phyloP scores from a whole-genome alignment of 192 early-diverging fungal species.

The Podila horticola region DNA sequence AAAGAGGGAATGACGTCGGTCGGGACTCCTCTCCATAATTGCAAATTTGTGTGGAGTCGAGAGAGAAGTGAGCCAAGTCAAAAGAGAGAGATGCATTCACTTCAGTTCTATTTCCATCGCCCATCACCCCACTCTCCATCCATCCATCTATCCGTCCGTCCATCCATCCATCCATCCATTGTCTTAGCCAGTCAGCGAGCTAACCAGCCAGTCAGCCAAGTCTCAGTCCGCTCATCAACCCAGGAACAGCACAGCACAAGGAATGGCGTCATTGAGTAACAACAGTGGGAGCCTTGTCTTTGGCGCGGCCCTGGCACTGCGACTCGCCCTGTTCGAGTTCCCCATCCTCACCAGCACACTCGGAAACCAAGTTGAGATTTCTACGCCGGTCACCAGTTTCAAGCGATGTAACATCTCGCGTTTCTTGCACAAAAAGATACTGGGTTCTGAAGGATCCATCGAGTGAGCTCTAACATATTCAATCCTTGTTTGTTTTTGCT shows the following conservation, averaged over 20 bases:
- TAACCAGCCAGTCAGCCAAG: too few relatives aligned
- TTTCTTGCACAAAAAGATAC: neutral
- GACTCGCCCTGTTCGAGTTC: conserved; percentile 57
- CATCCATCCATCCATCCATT: too few relatives aligned
- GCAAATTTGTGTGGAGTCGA: too few relatives aligned
- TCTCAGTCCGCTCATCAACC: neutral
- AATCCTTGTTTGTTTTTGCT: neutral
- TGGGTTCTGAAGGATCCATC: too few relatives aligned
- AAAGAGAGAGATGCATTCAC: too few relatives aligned
- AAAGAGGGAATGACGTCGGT: too few relatives aligned
- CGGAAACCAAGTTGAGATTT: conserved; percentile 74
- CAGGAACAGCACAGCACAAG: neutral
- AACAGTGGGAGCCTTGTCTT: conserved; percentile 21
- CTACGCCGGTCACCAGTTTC: conserved; percentile 90
- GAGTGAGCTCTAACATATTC: neutral
- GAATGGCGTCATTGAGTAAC: neutral
- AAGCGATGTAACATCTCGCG: conserved; percentile 69
- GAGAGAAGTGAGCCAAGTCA: too few relatives aligned
- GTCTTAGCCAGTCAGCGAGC: too few relatives aligned
- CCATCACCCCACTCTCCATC: too few relatives aligned
- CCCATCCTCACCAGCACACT: conserved; percentile 60
- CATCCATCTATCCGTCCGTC: too few relatives aligned
- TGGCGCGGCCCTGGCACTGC: conserved; percentile 46
- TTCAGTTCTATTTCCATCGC: too few relatives aligned
- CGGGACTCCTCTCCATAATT: too few relatives aligned